A percentile compares a stretch with the other conserved stretches of the same genome.
These are phyloP conservation scores for Capronia epimyces DNA, from an alignment of 2,329 filamentous ascomycete species.

Conservation along the genomic window DNA sequence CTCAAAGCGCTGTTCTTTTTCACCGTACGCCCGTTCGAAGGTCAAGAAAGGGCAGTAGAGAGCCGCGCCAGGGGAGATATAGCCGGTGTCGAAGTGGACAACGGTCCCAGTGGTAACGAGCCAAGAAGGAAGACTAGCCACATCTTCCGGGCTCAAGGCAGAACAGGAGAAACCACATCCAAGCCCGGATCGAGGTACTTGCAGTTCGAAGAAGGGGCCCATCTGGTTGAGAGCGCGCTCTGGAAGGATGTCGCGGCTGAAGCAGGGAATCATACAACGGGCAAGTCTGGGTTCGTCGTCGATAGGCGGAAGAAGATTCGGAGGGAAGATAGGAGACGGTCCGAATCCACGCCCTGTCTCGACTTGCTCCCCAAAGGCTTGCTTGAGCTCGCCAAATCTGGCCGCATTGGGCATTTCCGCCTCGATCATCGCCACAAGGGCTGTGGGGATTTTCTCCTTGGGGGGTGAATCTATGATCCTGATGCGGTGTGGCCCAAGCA, in stretches of 20 bases:
- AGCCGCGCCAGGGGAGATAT: constrained; percentile 24
- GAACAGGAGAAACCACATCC: constrained; percentile 26
- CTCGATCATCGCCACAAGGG: constrained; percentile 21
- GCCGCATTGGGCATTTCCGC: constrained; percentile 12
- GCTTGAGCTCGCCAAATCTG: constrained; percentile 20
- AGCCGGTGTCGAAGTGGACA: constrained; percentile 27
- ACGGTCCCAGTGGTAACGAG: constrained; percentile 25
- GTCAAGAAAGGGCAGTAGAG: constrained; percentile 26
- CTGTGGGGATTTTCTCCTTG: constrained; percentile 18
- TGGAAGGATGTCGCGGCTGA: constrained; percentile 27
- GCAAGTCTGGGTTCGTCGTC: constrained; percentile 21
- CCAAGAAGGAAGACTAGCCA: constrained; percentile 19
- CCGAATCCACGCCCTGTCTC: constrained; percentile 25
- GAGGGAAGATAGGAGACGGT: constrained; percentile 26
- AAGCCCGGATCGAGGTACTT: constrained; percentile 24
- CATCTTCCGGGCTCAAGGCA: constrained; percentile 19
- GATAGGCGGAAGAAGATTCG: constrained; percentile 24
- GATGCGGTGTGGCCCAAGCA: constrained; percentile 26
- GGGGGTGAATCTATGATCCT: constrained; percentile 19
- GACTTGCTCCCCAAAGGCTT: constrained; percentile 23
- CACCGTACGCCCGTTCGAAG: constrained; percentile 23
- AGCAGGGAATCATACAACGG: constrained; percentile 26
- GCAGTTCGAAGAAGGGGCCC: constrained; percentile 22
- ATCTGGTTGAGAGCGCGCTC: constrained; percentile 17
- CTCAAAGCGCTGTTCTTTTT: constrained; percentile 22